These are phyloP conservation scores for Barnettozyma populi DNA, from an alignment of 805 yeast species.

Conservation along the genomic window DNA sequence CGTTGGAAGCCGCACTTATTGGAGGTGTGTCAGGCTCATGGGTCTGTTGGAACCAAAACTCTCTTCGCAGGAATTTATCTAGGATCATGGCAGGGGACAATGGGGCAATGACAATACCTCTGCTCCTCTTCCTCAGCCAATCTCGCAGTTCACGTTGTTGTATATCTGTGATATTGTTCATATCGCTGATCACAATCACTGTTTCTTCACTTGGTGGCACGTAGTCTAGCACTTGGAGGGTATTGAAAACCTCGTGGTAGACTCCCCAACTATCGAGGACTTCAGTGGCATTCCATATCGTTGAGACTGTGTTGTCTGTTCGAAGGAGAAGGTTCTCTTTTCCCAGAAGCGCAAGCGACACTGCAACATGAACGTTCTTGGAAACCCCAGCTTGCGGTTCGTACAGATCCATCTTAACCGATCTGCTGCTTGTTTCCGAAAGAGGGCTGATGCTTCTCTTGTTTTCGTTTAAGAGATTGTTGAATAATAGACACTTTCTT, in stretches of 20 bases:
- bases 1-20: neutral
- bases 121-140: neutral
- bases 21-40: slow-evolving; percentile 13
- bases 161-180: neutral
- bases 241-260: neutral
- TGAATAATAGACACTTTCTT: neutral
- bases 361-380: slow-evolving; percentile 11
- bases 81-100: neutral
- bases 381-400: neutral
- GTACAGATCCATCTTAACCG: slow-evolving; percentile 1
- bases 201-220: neutral
- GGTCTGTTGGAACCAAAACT: slow-evolving; percentile 30
- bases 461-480: neutral
- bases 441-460: neutral
- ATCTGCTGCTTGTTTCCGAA: neutral
- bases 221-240: neutral
- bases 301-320: neutral
- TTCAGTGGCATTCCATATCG: neutral
- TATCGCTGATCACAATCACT: neutral
- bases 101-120: neutral
- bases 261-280: neutral
- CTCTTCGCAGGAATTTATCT: slow-evolving; percentile 15
- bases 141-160: neutral
- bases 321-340: slow-evolving; percentile 23
- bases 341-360: slow-evolving; percentile 19